phyloP scores from a whole-genome alignment of 208 protist genomes.

The Trypanosoma congolense region DNA sequence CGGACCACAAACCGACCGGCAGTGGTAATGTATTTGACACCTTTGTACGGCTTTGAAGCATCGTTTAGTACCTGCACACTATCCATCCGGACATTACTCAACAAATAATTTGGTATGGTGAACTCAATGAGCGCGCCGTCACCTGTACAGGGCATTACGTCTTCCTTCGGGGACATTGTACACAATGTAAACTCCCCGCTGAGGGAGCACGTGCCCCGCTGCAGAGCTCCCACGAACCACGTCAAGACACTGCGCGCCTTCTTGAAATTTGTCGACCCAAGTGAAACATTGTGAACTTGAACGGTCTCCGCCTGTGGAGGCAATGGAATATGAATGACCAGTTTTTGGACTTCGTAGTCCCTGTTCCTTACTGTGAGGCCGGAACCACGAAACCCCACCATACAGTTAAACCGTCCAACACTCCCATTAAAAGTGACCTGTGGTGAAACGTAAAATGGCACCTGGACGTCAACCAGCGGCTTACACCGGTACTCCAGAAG shows the following conservation, averaged over 20 bases:
- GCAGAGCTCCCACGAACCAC: constrained; percentile 79
- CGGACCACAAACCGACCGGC: constrained; percentile 81
- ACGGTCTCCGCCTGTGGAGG: constrained; percentile 50
- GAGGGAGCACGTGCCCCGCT: constrained; percentile 48
- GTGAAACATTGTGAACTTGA: constrained; percentile 58
- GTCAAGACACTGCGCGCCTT: constrained; percentile 44
- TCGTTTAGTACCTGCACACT: constrained; percentile 82
- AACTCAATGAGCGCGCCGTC: constrained; percentile 58
- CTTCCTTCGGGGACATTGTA: constrained; percentile 19
- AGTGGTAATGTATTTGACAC: constrained; percentile 77
- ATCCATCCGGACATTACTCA: constrained; percentile 70
- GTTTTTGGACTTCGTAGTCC: constrained; percentile 51
- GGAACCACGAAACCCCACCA: constrained; percentile 61
- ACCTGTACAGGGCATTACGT: constrained; percentile 12
- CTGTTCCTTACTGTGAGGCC: constrained; percentile 22
- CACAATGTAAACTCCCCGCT: constrained; percentile 66
- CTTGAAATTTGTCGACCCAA: constrained; percentile 72
- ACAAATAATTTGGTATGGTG: constrained; percentile 60
- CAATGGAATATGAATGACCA: constrained; percentile 67
- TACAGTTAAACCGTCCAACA: constrained; percentile 82
- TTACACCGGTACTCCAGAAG: constrained; percentile 81
- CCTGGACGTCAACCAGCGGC: constrained; percentile 22
- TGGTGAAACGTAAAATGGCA: constrained; percentile 87
- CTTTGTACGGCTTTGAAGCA: constrained; percentile 79
- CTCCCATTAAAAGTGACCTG: constrained; percentile 72